A percentile compares a stretch with the other conserved stretches of the same genome.
Conservation (phyloP, 495 filamentous ascomycete genomes). For the Hypomontagnella submonticulosa region DNA sequence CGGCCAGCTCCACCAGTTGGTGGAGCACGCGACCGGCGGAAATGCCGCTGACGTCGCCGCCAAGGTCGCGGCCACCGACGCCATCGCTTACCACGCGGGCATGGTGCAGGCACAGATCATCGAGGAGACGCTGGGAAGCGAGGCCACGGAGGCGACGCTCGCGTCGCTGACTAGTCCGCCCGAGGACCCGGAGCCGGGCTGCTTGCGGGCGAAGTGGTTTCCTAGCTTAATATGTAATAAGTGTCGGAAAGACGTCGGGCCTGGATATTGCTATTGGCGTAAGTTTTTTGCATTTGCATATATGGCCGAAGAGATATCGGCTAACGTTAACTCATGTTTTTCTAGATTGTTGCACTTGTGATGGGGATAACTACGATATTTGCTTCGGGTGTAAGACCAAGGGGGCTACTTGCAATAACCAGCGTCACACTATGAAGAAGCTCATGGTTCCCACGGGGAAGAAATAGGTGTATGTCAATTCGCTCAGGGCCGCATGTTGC, state of each 20-base stretch:
- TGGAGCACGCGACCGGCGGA: constrained; percentile 2
- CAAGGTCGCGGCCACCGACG: constrained; percentile 4
- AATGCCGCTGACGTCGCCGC: not conserved
- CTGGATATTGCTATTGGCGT: constrained; percentile 5
- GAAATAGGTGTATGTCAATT: too few relatives aligned
- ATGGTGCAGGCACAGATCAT: constrained; percentile 25
- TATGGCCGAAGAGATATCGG: too few relatives aligned
- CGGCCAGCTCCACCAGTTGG: constrained; percentile 22
- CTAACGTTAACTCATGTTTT: not conserved
- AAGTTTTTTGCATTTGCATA: not conserved
- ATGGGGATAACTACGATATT: constrained; percentile 12
- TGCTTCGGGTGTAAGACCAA: constrained; percentile 5
- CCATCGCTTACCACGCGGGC: constrained; percentile 19
- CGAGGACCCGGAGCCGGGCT: not conserved
- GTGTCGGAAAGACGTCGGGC: not conserved
- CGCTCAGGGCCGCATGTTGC: too few relatives aligned
- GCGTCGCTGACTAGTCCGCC: not conserved
- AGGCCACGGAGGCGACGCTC: not conserved
- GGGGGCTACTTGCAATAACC: not conserved
- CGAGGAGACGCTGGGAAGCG: not conserved
- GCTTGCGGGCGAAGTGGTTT: not conserved
- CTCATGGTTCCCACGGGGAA: not conserved
- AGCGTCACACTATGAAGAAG: constrained; percentile 9
- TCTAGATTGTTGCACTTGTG: constrained; percentile 13
- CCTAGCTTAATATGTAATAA: not conserved